Evolutionary conservation across 495 filamentous ascomycete species (phyloP), one percentile per base, ranked within the genome.

Genomic region (Aspergillus indologenus): DNA sequence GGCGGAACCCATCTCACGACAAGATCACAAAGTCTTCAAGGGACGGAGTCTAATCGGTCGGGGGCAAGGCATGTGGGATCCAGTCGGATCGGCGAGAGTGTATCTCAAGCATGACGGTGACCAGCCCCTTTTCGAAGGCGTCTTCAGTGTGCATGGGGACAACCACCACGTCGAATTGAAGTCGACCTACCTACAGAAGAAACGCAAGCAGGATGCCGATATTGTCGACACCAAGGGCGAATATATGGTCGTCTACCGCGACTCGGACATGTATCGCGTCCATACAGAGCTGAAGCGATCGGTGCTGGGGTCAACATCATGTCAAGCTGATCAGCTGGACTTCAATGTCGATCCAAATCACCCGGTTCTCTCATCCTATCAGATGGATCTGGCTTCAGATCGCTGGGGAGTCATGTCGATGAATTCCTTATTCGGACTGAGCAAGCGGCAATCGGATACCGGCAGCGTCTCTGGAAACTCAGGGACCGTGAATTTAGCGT

Each of bases 221-320:
- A 69, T 90, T 15, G 81, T 85, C 49, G 65, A 71, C 29, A 75
- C 68, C 18, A 82, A 77, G 2, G 81, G 85, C 19, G 91, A 96
- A 50, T 91, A 85, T 65, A 96, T 98, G 94, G 74, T 96, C 20
- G 81, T 96, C 5, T 98, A 87, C 74, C 83, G 92, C 40, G 92
- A 98, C 70, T 94, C 91, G 31, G 95, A 98, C 69, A 85, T 94
- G 69, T 73, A 77, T 24, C 69, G 61, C n/a, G 49, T 65, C 11
- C 81, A 85, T 53, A 61, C 68, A 17, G 83, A 87, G 34, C 63
- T 86, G 50, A 84, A 81, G 66, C 77, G 81, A 22, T 82, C 78
- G 2, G 51, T 76, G 14, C 19, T 59, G 12, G 62, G 63, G 48
- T 68, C 70, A 9, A 57, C 67, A 3, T 75, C 79, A 1, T 96